A percentile compares a stretch with the other conserved stretches of the same genome.
These are phyloP conservation scores for Geotrichum klebahnii DNA, from an alignment of 1,139 yeast species.

Conservation along the genomic window DNA sequence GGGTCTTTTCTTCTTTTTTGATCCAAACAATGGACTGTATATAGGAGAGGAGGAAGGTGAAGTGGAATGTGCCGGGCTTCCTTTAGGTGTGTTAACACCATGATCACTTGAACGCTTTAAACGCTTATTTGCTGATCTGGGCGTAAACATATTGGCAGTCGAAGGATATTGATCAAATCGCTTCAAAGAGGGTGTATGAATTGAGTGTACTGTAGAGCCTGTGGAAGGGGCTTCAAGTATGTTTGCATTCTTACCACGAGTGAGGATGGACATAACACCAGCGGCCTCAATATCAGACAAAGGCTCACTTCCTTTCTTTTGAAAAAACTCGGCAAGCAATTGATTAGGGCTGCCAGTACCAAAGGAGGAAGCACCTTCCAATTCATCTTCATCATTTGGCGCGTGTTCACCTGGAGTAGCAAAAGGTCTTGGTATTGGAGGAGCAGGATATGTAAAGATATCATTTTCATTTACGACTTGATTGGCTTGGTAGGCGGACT, in stretches of 20 bases:
- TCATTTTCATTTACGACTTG: neutral
- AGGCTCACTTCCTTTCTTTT: conserved; percentile 16
- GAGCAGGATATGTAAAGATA: conserved; percentile 4
- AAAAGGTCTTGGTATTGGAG: conserved; percentile 6
- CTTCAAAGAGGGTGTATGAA: conserved; percentile 8
- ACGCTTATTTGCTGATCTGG: neutral
- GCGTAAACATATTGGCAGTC: neutral
- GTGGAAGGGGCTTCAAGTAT: neutral
- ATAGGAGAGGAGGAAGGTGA: conserved; percentile 4
- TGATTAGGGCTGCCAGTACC: conserved; percentile 15
- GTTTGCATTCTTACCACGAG: neutral
- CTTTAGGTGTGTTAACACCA: neutral
- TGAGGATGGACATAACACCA: conserved; percentile 17
- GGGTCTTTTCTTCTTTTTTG: conserved; percentile 6
- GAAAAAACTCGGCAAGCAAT: conserved; percentile 17
- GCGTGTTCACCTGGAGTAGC: neutral
- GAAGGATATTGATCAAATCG: conserved; percentile 1
- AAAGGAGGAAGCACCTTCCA: neutral
- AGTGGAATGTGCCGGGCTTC: neutral
- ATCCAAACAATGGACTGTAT: conserved; percentile 6
- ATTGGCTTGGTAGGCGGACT: too few relatives aligned
- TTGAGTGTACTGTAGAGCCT: neutral
- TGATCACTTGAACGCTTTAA: conserved; percentile 2
- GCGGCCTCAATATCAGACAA: conserved; percentile 16
- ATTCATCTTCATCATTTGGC: neutral